Percentiles rank a stretch among this genome's conserved stretches.
phyloP scores from a whole-genome alignment of 768 basidiomycete species.

The Piloderma croceum region DNA sequence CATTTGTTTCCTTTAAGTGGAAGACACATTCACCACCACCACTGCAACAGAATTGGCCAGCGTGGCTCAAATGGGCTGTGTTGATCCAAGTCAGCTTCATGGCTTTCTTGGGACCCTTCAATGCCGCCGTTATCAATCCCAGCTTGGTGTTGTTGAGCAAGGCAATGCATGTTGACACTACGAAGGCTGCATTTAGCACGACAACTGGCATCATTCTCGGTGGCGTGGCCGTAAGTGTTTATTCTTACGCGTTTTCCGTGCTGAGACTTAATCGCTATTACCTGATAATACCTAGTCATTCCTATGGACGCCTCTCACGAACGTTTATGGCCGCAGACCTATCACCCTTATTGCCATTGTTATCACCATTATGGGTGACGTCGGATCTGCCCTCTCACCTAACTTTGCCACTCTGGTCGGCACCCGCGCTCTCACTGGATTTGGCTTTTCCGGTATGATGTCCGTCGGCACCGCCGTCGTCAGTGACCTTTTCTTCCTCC shows the following conservation, averaged over 20 bases:
- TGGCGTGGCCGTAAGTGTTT: no score
- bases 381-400: no score
- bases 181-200: no score
- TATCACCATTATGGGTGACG: constrained; percentile 10
- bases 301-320: constrained; percentile 17
- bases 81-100: constrained; percentile 16
- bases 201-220: no score
- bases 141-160: constrained; percentile 9
- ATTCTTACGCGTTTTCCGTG: no score
- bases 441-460: constrained; percentile 14
- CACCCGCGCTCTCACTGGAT: constrained; percentile 14
- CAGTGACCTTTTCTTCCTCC: constrained; percentile 17
- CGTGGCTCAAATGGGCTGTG: constrained; percentile 17
- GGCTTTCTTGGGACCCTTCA: constrained; percentile 14
- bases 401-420: no score
- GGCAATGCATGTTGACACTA: constrained; percentile 16
- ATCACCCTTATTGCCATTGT: constrained; percentile 12
- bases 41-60: constrained; percentile 12
- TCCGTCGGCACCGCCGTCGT: constrained; percentile 17
- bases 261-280: no score
- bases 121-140: constrained; percentile 17
- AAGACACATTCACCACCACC: neutral
- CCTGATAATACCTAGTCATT: constrained; percentile 17
- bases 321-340: constrained; percentile 19
- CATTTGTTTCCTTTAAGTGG: no score